These are phyloP conservation scores for Metschnikowia amazonensis DNA, from an alignment of 805 yeast species.

Conservation along the genomic window DNA sequence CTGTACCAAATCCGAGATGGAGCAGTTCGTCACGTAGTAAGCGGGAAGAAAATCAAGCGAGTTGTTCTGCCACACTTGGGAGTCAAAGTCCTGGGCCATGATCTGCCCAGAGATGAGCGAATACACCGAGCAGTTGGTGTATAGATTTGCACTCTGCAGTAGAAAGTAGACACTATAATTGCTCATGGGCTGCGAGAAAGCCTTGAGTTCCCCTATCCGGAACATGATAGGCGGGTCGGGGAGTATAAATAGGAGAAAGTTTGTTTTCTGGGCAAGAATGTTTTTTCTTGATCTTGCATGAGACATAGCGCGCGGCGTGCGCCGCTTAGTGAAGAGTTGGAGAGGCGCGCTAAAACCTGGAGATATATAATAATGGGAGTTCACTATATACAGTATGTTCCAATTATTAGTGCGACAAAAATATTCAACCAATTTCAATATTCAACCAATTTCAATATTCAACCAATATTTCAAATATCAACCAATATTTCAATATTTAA, in stretches of 20 bases:
- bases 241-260: not conserved
- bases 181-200: conserved; percentile 12
- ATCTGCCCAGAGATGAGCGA: conserved; percentile 33
- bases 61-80: conserved; percentile 16
- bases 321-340: not conserved
- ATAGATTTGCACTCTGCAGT: conserved; percentile 28
- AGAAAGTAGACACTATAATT: conserved; percentile 18
- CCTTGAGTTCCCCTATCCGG: not conserved
- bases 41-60: conserved; percentile 32
- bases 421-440: no score
- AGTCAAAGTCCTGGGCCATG: conserved; percentile 19
- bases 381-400: no score
- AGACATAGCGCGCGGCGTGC: not conserved
- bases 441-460: no score
- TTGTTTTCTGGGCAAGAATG: not conserved
- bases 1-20: conserved; percentile 26
- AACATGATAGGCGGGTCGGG: not conserved
- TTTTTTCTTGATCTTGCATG: conserved; percentile 10
- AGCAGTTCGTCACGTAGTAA: conserved; percentile 47
- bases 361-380: no score
- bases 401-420: no score
- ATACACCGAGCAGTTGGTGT: conserved; percentile 37
- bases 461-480: no score
- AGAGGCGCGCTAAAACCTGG: not conserved
- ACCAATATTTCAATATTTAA: no score